These are phyloP conservation scores for Aristolochia fimbriata DNA, from an alignment of 164 flowering plant genomes.

Conservation along the genomic window DNA sequence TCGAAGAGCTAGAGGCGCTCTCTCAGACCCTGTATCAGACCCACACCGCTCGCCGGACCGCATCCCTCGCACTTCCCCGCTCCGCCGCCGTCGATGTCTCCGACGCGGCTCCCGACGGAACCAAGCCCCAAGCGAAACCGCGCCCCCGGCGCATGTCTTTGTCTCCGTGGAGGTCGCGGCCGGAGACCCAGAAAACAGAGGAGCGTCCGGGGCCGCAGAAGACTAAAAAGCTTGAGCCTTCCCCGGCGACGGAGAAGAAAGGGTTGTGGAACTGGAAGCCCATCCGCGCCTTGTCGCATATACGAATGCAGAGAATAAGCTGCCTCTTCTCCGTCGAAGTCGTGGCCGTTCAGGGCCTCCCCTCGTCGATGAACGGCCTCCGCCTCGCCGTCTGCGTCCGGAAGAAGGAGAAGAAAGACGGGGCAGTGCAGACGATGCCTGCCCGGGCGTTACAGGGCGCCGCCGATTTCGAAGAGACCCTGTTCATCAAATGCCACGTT, in stretches of 20 bases:
- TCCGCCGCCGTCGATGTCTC: conserved; percentile 31
- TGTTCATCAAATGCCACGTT: conserved; percentile 68
- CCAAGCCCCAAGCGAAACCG: neutral
- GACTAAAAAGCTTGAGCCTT: neutral
- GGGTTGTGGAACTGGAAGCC: conserved; percentile 97
- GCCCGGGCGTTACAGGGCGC: conserved; percentile 75
- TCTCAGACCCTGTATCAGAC: conserved; percentile 68
- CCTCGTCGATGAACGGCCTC: conserved; percentile 90
- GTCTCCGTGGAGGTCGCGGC: conserved; percentile 82
- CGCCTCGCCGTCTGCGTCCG: conserved; percentile 70
- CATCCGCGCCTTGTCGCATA: conserved; percentile 65
- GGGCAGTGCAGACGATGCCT: conserved; percentile 92
- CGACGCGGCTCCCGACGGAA: neutral
- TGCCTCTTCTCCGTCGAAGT: conserved; percentile 87
- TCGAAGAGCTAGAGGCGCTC: conserved; percentile 66
- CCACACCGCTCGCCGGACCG: conserved; percentile 47
- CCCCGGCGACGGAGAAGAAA: conserved; percentile 34
- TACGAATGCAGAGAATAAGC: conserved; percentile 72
- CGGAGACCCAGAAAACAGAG: conserved; percentile 16
- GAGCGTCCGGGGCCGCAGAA: neutral
- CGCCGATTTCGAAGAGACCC: conserved; percentile 89
- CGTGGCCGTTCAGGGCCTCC: conserved; percentile 63
- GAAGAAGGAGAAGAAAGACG: conserved; percentile 84
- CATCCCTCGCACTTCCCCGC: conserved; percentile 77
- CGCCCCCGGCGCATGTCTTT: conserved; percentile 65